Conservation (phyloP, 257 asterid genomes). For the Fraxinus quadrangulata region DNA sequence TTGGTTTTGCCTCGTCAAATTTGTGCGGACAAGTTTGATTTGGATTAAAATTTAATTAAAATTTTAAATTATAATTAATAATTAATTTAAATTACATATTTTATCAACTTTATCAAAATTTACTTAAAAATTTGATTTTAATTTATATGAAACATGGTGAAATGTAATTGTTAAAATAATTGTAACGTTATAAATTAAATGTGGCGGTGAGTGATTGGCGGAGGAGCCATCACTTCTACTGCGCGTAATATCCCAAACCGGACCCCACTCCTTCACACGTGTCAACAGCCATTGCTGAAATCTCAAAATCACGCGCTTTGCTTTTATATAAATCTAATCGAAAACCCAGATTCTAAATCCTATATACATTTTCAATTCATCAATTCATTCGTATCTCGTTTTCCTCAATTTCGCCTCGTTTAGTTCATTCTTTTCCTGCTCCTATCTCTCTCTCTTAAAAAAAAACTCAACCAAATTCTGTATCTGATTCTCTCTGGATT, state of each 20-base stretch:
- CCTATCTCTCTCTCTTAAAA: constrained; percentile 7
- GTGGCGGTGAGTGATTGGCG: neutral
- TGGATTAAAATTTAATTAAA: too few relatives aligned
- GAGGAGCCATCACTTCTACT: neutral
- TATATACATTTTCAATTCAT: neutral
- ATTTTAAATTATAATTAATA: too few relatives aligned
- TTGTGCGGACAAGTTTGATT: neutral
- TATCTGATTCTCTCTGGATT: neutral
- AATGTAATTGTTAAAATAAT: too few relatives aligned
- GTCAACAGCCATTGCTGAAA: neutral
- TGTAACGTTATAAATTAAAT: too few relatives aligned
- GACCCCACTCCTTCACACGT: neutral
- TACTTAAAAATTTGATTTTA: too few relatives aligned
- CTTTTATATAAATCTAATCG: neutral
- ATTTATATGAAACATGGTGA: too few relatives aligned
- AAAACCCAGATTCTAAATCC: neutral
- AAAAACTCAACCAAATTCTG: neutral
- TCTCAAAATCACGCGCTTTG: neutral
- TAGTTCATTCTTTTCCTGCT: constrained; percentile 9
- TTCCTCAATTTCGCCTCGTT: constrained; percentile 5
- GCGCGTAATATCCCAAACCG: neutral
- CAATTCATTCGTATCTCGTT: constrained; percentile 10
- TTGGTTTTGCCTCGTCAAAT: neutral
- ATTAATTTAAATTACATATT: too few relatives aligned
- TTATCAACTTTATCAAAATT: too few relatives aligned